These are phyloP conservation scores for Esteya vermicola DNA, from an alignment of 2,329 filamentous ascomycete species.

Conservation along the genomic window DNA sequence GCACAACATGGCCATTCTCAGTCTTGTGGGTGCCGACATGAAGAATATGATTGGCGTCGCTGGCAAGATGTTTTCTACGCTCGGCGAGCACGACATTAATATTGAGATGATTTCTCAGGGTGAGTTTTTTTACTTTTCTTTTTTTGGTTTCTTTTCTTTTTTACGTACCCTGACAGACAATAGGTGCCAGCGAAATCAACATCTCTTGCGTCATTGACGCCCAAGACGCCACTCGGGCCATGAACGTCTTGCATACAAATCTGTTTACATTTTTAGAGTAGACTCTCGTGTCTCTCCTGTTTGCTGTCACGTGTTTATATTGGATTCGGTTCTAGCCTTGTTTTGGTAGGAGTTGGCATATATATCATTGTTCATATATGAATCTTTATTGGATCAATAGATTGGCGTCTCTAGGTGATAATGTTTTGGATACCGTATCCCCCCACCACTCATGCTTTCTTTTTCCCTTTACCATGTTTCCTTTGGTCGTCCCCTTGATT, in stretches of 20 bases:
- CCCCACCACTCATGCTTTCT: conserved; percentile 2
- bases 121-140: conserved; percentile 27
- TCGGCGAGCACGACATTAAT: conserved; percentile 89
- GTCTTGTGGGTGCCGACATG: conserved; percentile 87
- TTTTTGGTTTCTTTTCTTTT: conserved; percentile 1
- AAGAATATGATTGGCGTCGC: conserved; percentile 95
- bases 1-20: conserved; percentile 87
- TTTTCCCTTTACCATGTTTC: not conserved
- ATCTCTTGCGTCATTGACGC: conserved; percentile 96
- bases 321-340: too few species aligned
- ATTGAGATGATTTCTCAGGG: conserved; percentile 99
- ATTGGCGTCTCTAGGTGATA: too few species aligned
- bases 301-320: not conserved
- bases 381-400: too few species aligned
- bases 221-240: conserved; percentile 75
- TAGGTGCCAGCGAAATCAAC: conserved; percentile 96
- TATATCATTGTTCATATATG: too few species aligned
- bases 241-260: conserved; percentile 93
- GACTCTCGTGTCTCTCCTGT: not conserved
- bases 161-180: not conserved
- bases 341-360: too few species aligned
- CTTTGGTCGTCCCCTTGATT: too few species aligned
- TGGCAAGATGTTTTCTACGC: conserved; percentile 84
- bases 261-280: conserved; percentile 90
- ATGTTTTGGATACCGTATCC: too few species aligned